Base-by-base conservation (phyloP, 129 eudicot genomes). In the Mikania micrantha region DNA sequence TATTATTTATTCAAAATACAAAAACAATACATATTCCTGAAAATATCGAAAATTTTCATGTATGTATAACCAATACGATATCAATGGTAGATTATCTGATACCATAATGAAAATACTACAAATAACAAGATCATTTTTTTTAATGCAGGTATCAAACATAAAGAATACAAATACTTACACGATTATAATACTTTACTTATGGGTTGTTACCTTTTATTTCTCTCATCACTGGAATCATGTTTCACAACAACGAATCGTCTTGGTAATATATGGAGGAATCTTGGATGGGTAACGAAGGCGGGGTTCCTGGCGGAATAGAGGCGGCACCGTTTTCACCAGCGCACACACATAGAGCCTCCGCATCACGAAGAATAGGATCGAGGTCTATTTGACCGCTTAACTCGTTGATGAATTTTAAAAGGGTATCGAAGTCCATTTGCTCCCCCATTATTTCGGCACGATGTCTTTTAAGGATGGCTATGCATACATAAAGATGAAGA, bases 251-350 rank as follows among this genome's bases (percentile, higher is more conserved):
- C 63, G 85, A 88, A 27, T 92, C 98, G 65, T 86, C 94, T 60
- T 68, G 91, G 58, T 82, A 63, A 50, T 82, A 86, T 7, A 80
- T 65, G 6, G 88, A 81, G 27, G 79, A 84, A 54, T 88, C 87
- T 36, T 86, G 82, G 4, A 80, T 47, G 7, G 98, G 98, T 60
- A 88, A 77, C 5, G 91, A 86, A 27, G 98, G 96, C 0, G 98
- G 98, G 28, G 98, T 92, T 29, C 98, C 98, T 3, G 98, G 98
- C 31, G 98, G 98, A 29, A 92, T 92, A 24, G 84, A 79, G n/a
- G 95, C 89, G 1, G 83, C 86, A 13, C 98, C 98, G 35, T 82
- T 88, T 56, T 92, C 98, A 48, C 98, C 98, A 0, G 98, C 98
- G 64, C 88, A 86, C 40, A 88, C 81, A 66, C 95, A 88, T 19